A percentile compares a stretch with the other conserved stretches of the same genome.
These are phyloP conservation scores for Somion occarium DNA, from an alignment of 1,284 basidiomycete species.

Conservation along the genomic window DNA sequence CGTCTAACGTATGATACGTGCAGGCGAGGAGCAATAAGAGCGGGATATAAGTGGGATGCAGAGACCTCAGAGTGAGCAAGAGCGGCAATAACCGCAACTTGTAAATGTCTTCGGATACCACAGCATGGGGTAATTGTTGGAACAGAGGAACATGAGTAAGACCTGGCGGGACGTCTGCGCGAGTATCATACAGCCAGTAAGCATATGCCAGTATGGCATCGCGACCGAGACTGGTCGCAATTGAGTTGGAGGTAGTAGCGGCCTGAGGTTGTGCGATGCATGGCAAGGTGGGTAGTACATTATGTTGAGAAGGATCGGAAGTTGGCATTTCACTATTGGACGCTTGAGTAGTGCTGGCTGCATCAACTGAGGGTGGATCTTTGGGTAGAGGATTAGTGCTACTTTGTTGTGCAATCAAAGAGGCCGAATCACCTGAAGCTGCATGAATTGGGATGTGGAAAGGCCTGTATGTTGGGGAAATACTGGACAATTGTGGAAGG, in stretches of 20 bases:
- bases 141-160: slow-evolving; percentile 19
- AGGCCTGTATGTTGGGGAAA: not conserved
- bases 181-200: slow-evolving; percentile 22
- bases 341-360: not conserved
- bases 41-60: slow-evolving; percentile 20
- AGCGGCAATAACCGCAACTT: slow-evolving; percentile 21
- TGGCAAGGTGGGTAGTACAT: not conserved
- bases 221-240: slow-evolving; percentile 17
- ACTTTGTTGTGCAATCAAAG: not conserved
- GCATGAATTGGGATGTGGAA: not conserved
- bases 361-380: not conserved
- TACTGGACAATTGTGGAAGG: not conserved
- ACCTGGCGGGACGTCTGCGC: slow-evolving; percentile 10
- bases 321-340: not conserved
- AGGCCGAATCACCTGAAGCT: not conserved
- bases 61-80: slow-evolving; percentile 17
- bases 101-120: slow-evolving; percentile 16
- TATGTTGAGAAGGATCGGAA: not conserved
- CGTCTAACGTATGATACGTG: slow-evolving; percentile 21
- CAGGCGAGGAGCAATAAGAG: slow-evolving; percentile 25
- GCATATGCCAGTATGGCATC: slow-evolving; percentile 25
- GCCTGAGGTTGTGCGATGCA: not conserved
- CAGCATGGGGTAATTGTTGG: slow-evolving; percentile 3
- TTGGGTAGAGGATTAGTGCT: not conserved
- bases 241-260: slow-evolving; percentile 6